Evolutionary conservation across 2,329 filamentous ascomycete species (phyloP), one percentile per base, ranked within the genome.

Genomic region (Blastomyces parvus): DNA sequence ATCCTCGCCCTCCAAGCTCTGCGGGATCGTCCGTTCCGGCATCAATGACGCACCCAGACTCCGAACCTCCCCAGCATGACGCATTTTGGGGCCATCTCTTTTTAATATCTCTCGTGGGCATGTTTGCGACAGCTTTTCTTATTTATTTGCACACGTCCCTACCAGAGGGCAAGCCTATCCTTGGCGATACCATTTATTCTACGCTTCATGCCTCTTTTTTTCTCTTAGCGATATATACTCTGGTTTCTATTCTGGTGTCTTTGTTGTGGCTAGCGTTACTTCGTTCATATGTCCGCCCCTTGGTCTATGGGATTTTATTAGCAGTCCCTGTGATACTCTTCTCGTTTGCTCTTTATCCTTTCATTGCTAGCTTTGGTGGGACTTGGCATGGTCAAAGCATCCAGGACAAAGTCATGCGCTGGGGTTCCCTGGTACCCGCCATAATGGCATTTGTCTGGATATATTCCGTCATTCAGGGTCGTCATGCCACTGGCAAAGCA

Each of bases 121-220:
- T 97, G 71, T 84, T 97, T 70, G 89, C 93, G 14, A 93, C 91
- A 0, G 95, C 91, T 70, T 86, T 96, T 66, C 82, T 99, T 17
- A 88, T 96, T 30, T 95, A 89, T 80, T 82, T 99, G 50, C 91
- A 97, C 72, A 97, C 93, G 1, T 86, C 89, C 22, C 80, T 87
- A 0, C 88, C 89, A 5, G 79, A 79, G 61, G 81, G 82, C 62
- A 83, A 83, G 64, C 88, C 88, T 0, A 74, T 69, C 64, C 84
- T 95, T 63, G 93, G 92, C 17, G 94, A 99, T 74, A 97, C 93
- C 0, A 91, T 99, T 64, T 99, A 99, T 75, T 91, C 89, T 17
- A 91, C 90, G 4, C 79, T 99, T 44, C 88, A 89, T 69, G 86
- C 87, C 60, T 97, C 92, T 0, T 94, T 95, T 71, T 88, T 94